Evolutionary conservation across 257 asterid species (phyloP).

Genomic region (Cruciata laevipes): DNA sequence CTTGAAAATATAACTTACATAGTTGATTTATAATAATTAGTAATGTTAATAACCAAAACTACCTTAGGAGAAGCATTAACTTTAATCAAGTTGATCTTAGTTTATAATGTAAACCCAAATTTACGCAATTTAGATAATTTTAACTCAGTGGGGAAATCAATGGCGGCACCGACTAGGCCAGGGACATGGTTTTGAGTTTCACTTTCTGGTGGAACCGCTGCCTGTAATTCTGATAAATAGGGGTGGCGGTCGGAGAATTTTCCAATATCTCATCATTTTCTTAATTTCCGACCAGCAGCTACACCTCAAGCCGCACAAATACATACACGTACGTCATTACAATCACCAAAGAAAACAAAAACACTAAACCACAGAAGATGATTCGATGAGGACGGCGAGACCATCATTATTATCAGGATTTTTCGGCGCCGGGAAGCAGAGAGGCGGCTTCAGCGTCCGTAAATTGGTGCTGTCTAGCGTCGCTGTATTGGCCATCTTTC

Average conservation of each 20-base stretch:
- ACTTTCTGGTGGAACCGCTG: background rate
- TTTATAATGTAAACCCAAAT: too few species aligned
- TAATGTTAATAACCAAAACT: too few species aligned
- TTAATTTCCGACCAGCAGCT: background rate
- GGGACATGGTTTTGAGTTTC: background rate
- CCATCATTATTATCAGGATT: constrained; percentile 21
- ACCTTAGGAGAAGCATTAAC: too few species aligned
- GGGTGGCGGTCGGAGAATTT: background rate
- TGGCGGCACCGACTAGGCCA: background rate
- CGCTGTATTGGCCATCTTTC: constrained; percentile 50
- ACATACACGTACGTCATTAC: background rate
- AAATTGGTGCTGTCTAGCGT: constrained; percentile 46
- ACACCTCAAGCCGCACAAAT: background rate
- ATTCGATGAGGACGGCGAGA: constrained; percentile 33
- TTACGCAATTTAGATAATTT: too few species aligned
- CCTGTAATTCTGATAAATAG: background rate
- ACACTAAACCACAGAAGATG: background rate
- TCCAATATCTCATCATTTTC: background rate
- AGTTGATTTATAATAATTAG: too few species aligned
- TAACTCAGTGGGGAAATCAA: background rate
- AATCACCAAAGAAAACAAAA: background rate
- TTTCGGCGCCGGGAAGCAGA: constrained; percentile 18
- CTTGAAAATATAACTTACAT: too few species aligned
- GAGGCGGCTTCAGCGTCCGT: constrained; percentile 21
- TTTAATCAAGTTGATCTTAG: too few species aligned